A percentile compares a stretch with the other conserved stretches of the same genome.
These are phyloP conservation scores for Pythium aquatile DNA, from an alignment of 352 stramenopile species.

Conservation along the genomic window DNA sequence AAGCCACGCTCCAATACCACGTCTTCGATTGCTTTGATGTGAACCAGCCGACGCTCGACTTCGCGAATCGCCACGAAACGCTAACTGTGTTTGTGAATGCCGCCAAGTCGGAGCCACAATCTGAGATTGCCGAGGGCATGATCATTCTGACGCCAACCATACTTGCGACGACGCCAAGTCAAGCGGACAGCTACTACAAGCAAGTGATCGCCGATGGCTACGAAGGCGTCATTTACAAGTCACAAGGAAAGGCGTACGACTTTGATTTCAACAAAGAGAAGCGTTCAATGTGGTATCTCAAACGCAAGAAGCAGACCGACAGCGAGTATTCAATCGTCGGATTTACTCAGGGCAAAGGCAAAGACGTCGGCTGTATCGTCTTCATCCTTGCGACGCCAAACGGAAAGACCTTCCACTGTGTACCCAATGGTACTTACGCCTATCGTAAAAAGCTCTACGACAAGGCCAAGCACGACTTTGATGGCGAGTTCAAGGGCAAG, in stretches of 20 bases:
- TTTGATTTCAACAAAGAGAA: constrained; percentile 5
- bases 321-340: neutral
- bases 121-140: too few species aligned
- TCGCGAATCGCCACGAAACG: neutral
- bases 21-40: constrained; percentile 5
- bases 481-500: neutral
- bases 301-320: constrained; percentile 2
- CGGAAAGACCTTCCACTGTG: neutral
- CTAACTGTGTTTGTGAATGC: neutral
- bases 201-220: neutral
- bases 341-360: neutral
- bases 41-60: neutral
- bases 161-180: neutral
- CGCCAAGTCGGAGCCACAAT: neutral
- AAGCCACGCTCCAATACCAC: neutral
- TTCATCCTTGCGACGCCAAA: neutral
- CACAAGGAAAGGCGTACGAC: neutral
- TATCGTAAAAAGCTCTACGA: constrained; percentile 2
- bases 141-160: neutral
- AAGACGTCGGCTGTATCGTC: neutral
- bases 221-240: constrained; percentile 1
- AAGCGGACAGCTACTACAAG: neutral
- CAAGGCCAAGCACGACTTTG: too few species aligned
- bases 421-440: neutral
- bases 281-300: neutral